Evolutionary conservation across 352 stramenopile species (phyloP).

Genomic region (Aphanomyces astaci): DNA sequence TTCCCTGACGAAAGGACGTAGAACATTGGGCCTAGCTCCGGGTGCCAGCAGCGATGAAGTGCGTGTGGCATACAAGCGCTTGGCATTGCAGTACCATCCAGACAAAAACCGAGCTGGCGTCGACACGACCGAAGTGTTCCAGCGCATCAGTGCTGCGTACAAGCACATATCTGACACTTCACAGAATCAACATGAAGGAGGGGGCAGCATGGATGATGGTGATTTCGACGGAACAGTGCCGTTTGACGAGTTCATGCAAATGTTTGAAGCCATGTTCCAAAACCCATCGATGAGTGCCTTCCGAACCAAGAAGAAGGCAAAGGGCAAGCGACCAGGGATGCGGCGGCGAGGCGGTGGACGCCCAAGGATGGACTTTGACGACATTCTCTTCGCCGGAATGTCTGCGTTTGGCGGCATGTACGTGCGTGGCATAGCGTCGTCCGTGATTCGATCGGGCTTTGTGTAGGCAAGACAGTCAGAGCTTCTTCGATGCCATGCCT

Average conservation of each 20-base stretch:
- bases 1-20: not conserved
- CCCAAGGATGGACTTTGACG: not conserved
- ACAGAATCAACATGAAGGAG: constrained; percentile 5
- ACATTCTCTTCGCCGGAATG: not conserved
- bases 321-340: not conserved
- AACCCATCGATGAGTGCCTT: not conserved
- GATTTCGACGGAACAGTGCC: not conserved
- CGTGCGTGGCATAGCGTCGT: not conserved
- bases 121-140: constrained; percentile 8
- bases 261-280: not conserved
- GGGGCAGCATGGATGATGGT: not conserved
- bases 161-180: constrained; percentile 6
- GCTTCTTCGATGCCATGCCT: not conserved
- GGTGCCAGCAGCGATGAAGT: not conserved
- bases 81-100: constrained; percentile 15
- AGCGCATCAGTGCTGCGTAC: constrained; percentile 15
- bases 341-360: not conserved
- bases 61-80: constrained; percentile 2
- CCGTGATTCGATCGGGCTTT: not conserved
- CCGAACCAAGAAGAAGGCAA: not conserved
- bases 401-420: not conserved
- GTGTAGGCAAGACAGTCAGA: not conserved
- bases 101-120: constrained; percentile 6
- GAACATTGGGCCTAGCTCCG: not conserved
- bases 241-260: not conserved